Evolutionary conservation across 2,329 filamentous ascomycete genomes (phyloP).

Genomic region (Fusarium continuum): DNA sequence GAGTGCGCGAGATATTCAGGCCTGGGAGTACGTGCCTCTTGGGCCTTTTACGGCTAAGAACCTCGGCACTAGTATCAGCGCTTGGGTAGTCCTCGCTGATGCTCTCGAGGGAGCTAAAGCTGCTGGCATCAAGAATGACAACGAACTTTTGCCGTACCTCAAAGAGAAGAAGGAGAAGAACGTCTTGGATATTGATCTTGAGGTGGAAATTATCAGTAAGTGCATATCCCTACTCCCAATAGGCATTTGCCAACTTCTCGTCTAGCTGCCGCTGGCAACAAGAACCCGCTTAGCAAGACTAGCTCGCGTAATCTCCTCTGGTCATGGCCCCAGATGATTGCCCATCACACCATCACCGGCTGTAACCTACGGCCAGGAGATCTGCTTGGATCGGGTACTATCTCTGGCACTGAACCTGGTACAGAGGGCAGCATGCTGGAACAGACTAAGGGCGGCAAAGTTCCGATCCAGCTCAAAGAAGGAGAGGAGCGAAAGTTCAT

Average conservation of each 20-base stretch:
- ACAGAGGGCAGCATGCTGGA: conserved; percentile 77
- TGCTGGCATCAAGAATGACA: conserved; percentile 47
- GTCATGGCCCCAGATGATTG: conserved; percentile 85
- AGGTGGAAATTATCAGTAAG: conserved; percentile 53
- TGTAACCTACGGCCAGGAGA: conserved; percentile 80
- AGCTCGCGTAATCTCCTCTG: conserved; percentile 67
- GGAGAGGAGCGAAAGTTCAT: conserved; percentile 76
- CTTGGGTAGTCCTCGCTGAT: conserved; percentile 70
- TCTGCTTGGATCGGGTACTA: conserved; percentile 80
- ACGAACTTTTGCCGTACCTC: conserved; percentile 55
- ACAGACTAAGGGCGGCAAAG: conserved; percentile 75
- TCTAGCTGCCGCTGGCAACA: conserved; percentile 46
- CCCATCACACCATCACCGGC: conserved; percentile 81
- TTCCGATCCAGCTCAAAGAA: conserved; percentile 65
- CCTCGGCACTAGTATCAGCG: conserved; percentile 67
- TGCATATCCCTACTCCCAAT: accelerated
- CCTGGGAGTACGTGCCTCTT: conserved; percentile 68
- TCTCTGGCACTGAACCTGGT: conserved; percentile 70
- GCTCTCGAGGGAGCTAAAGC: conserved; percentile 55
- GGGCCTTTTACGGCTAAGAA: conserved; percentile 72
- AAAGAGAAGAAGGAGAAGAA: conserved; percentile 60
- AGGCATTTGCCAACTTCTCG: background rate
- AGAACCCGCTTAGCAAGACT: conserved; percentile 47
- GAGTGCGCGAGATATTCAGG: conserved; percentile 70
- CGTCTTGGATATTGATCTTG: conserved; percentile 50